Base-by-base conservation (phyloP, 2,329 filamentous ascomycete species). In the Nothophaeocryptopus gaeumannii region DNA sequence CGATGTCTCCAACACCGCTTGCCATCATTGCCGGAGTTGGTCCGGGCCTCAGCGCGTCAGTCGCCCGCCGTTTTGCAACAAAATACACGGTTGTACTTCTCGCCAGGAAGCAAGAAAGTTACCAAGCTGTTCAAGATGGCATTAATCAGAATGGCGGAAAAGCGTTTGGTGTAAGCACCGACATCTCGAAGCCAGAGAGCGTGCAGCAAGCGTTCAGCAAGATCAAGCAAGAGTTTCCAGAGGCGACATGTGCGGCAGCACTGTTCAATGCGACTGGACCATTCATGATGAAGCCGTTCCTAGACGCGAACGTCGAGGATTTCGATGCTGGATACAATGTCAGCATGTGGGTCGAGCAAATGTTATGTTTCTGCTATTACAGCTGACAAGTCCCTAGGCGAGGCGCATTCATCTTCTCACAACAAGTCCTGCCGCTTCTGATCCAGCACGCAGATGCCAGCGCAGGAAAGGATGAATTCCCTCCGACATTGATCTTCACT, bases 401-500 rank as follows among this genome's bases (percentile, higher is more conserved):
- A 29, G 88, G 87, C 11, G 84, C 86, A 15, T 89, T 88, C 67
- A 72, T 83, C 60, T 95, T 95, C 67, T 82, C 87, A 1, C 82
- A 91, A 67, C 75, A 78, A 2, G 74, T 80, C 0, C 70, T 95
- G 1, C 89, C 89, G 0, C 74, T 84, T 1, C 79, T 95, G 1
- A 76, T 90, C 2, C 74, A 81, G 12, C 74, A 82, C 0, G 78
- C 82, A 0, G 58, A 68, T 26, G 58, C 60, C 16, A 62, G 68
- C 29, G 67, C 69, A 0, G 67, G 78, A 0, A 73, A 78, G 20
- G 70, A 88, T 26, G 20, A 26, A 3, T 26, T 7, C 61, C 87
- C 89, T 2, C 88, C 89, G 0, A 84, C 85, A 0, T 73, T 95
- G 16, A 84, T 95, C 62, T 86, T 93, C 69, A 95, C 89, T 0